These are phyloP conservation scores for Tympanopsis confertula DNA, from an alignment of 2,329 filamentous ascomycete species.

Conservation along the genomic window DNA sequence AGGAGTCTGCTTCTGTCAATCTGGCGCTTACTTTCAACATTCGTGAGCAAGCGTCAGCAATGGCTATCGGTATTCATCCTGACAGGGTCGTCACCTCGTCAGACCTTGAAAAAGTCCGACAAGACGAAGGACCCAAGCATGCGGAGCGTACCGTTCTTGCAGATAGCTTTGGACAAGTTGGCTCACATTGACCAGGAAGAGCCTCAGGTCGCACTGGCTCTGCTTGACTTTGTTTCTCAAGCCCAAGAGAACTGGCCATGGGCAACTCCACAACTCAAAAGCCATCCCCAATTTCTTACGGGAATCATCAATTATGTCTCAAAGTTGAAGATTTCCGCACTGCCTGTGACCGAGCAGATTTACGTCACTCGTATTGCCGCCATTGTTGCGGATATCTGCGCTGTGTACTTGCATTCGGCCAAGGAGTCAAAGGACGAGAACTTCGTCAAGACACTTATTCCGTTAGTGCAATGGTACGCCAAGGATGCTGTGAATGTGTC, in stretches of 20 bases:
- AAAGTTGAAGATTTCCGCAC: background rate
- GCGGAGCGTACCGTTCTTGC: conserved; percentile 62
- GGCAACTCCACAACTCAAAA: conserved; percentile 26
- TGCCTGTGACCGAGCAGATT: conserved; percentile 36
- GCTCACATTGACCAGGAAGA: conserved; percentile 53
- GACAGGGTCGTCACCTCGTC: conserved; percentile 73
- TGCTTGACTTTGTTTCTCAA: conserved; percentile 45
- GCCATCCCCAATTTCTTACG: background rate
- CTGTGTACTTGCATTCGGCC: conserved; percentile 59
- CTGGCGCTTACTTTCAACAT: conserved; percentile 77
- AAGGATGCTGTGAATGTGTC: conserved; percentile 68
- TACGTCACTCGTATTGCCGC: conserved; percentile 11
- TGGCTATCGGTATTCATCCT: conserved; percentile 92
- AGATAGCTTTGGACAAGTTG: conserved; percentile 56
- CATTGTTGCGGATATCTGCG: conserved; percentile 31
- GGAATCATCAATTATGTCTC: background rate
- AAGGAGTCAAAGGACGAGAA: conserved; percentile 40
- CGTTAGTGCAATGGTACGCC: conserved; percentile 68
- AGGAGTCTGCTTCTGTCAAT: conserved; percentile 52
- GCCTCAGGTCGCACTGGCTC: conserved; percentile 44
- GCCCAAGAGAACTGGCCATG: conserved; percentile 54
- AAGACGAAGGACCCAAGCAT: conserved; percentile 35
- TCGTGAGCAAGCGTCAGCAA: conserved; percentile 82
- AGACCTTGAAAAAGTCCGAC: conserved; percentile 49
- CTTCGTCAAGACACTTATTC: conserved; percentile 60